These are phyloP conservation scores for Venturiaceae sp. DNA, from an alignment of 2,329 filamentous ascomycete genomes.

Conservation along the genomic window DNA sequence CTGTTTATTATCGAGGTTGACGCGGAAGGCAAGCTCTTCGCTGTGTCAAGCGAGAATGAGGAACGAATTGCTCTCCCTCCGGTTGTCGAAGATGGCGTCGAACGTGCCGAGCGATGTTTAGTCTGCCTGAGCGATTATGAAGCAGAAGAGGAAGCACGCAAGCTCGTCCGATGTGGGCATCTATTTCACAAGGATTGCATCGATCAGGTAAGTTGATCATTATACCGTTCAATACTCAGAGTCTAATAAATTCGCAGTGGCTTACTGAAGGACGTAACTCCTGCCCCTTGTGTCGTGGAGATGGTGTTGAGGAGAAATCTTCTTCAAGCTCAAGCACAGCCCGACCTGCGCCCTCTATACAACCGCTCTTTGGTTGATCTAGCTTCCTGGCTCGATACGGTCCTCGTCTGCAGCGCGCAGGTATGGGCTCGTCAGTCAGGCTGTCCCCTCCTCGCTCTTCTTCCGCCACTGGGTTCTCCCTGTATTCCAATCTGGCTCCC, in stretches of 20 bases:
- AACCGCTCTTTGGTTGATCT: neutral
- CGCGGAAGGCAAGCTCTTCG: conserved; percentile 28
- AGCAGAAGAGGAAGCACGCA: conserved; percentile 48
- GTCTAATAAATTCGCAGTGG: conserved; percentile 41
- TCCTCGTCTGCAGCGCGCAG: no score
- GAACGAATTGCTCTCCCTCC: conserved; percentile 17
- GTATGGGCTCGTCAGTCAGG: no score
- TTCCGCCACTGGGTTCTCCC: no score
- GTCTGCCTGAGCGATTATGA: conserved; percentile 61
- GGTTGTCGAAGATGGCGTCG: conserved; percentile 21
- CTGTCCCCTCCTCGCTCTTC: no score
- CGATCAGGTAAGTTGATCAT: conserved; percentile 46
- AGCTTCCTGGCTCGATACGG: neutral
- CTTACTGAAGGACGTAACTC: conserved; percentile 57
- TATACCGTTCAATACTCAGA: neutral
- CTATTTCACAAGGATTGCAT: conserved; percentile 61
- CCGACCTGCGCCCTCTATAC: neutral
- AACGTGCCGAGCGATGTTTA: conserved; percentile 36
- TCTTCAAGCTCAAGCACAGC: neutral
- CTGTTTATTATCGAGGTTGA: conserved; percentile 38
- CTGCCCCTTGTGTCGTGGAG: conserved; percentile 50
- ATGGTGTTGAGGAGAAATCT: conserved; percentile 42
- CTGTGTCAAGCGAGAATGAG: conserved; percentile 24
- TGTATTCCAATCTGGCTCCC: no score
- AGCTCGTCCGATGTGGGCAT: conserved; percentile 54